A percentile compares a stretch with the other conserved stretches of the same genome.
Evolutionary conservation across 768 basidiomycete genomes (phyloP).

Genomic region (Amanita pseudoporphyria): DNA sequence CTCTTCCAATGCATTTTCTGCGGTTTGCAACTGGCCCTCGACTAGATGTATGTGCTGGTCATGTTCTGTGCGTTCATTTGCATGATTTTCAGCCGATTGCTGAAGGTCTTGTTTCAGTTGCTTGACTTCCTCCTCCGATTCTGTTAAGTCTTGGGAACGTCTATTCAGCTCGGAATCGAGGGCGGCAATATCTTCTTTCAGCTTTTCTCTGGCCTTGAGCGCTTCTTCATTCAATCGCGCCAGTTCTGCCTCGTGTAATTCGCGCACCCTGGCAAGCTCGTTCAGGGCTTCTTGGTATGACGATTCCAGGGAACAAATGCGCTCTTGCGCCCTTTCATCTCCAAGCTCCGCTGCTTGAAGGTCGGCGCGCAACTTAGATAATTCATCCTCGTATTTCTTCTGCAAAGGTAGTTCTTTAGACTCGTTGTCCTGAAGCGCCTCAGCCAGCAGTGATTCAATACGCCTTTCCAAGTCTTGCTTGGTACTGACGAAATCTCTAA

Average conservation of each 20-base stretch:
- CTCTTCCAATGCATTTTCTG: slow-evolving; percentile 23
- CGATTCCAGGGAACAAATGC: not conserved
- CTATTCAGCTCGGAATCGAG: slow-evolving; percentile 27
- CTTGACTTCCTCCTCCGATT: slow-evolving; percentile 27
- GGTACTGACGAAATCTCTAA: slow-evolving; percentile 22
- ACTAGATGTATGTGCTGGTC: slow-evolving; percentile 20
- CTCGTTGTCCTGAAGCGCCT: slow-evolving; percentile 13
- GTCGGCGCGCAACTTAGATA: slow-evolving; percentile 15
- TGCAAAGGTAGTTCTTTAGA: slow-evolving; percentile 14
- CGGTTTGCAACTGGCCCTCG: slow-evolving; percentile 18
- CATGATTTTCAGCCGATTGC: slow-evolving; percentile 18
- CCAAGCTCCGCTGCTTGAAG: slow-evolving; percentile 13
- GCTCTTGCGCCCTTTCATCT: slow-evolving; percentile 1
- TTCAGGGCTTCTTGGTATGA: slow-evolving; percentile 4
- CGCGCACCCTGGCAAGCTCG: slow-evolving; percentile 16
- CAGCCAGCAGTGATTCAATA: slow-evolving; percentile 11
- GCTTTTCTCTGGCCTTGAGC: slow-evolving; percentile 8
- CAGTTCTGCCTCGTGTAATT: not conserved
- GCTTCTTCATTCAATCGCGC: not conserved
- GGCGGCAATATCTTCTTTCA: slow-evolving; percentile 25
- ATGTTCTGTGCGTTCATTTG: slow-evolving; percentile 14
- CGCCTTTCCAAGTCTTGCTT: slow-evolving; percentile 21
- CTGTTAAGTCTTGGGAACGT: slow-evolving; percentile 26
- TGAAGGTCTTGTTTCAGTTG: slow-evolving; percentile 16
- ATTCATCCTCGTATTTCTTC: slow-evolving; percentile 11